A percentile compares a stretch with the other conserved stretches of the same genome.
These are phyloP conservation scores for Hydrangea macrophylla DNA, from an alignment of 148 eudicot genomes.

Conservation along the genomic window DNA sequence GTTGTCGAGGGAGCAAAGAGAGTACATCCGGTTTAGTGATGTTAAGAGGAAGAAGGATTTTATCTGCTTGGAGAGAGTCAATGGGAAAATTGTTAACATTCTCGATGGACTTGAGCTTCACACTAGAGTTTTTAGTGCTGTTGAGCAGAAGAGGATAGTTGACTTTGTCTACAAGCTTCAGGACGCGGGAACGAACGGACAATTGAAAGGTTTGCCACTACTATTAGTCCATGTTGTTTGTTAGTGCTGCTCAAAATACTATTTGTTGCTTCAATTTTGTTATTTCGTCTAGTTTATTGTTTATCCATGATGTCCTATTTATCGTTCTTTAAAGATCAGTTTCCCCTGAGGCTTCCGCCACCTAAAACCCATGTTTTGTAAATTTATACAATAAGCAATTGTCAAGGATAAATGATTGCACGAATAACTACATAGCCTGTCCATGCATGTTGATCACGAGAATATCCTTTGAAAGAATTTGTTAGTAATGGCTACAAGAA, in stretches of 20 bases:
- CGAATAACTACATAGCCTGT: background rate
- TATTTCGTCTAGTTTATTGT: background rate
- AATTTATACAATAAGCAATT: background rate
- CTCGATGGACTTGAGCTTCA: conserved; percentile 91
- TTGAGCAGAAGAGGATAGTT: conserved; percentile 81
- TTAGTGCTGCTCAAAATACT: background rate
- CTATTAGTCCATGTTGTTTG: background rate
- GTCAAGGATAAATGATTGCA: background rate
- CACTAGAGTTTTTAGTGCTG: conserved; percentile 80
- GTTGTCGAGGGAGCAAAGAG: conserved; percentile 77
- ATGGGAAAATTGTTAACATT: conserved; percentile 66
- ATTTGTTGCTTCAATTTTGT: background rate
- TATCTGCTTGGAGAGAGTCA: conserved; percentile 63
- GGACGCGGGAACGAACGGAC: conserved; percentile 68
- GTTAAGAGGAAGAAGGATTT: conserved; percentile 80
- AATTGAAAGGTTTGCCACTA: conserved; percentile 67
- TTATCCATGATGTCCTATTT: background rate
- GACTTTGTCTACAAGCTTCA: conserved; percentile 50
- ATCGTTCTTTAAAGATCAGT: background rate
- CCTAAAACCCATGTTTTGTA: background rate
- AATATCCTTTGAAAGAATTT: background rate
- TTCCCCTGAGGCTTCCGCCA: too few species aligned
- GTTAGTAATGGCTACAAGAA: background rate
- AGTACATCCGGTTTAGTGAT: conserved; percentile 54
- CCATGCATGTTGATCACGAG: background rate